A percentile compares a stretch with the other conserved stretches of the same genome.
Evolutionary conservation across 202 grass and related monocot species (phyloP).

Genomic region (Panicum virgatum): DNA sequence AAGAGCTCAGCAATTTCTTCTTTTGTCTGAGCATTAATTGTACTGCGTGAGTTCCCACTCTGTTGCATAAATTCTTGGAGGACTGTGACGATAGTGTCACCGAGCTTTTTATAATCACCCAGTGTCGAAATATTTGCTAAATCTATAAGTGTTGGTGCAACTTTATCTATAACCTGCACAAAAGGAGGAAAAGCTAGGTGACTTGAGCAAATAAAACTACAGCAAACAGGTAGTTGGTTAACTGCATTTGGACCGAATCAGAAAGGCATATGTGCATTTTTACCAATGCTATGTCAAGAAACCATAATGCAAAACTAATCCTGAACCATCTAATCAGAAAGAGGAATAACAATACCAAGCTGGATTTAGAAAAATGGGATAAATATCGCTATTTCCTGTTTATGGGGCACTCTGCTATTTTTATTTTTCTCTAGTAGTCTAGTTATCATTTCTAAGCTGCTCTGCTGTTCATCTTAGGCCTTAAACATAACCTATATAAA

Average conservation of each 20-base stretch:
- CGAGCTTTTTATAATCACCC: slow-evolving; percentile 85
- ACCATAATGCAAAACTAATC: neutral
- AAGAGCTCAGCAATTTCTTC: slow-evolving; percentile 80
- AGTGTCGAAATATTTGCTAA: slow-evolving; percentile 71
- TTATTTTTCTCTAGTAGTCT: neutral
- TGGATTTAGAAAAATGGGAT: slow-evolving; percentile 14
- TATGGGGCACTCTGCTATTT: slow-evolving; percentile 6
- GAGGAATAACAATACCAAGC: slow-evolving; percentile 6
- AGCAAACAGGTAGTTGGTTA: neutral
- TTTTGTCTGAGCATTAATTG: slow-evolving; percentile 62
- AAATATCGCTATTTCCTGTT: slow-evolving; percentile 2
- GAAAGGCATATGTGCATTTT: neutral
- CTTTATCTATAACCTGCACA: slow-evolving; percentile 89
- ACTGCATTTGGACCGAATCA: neutral
- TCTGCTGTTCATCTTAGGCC: slow-evolving; percentile 7
- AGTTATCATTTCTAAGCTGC: slow-evolving; percentile 10
- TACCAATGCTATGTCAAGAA: neutral
- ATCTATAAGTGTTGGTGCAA: slow-evolving; percentile 76
- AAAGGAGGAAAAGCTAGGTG: slow-evolving; percentile 6
- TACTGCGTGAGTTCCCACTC: slow-evolving; percentile 48
- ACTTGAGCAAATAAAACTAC: slow-evolving; percentile 10
- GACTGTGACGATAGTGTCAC: slow-evolving; percentile 71
- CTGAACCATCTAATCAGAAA: neutral
- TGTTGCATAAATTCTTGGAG: slow-evolving; percentile 74
- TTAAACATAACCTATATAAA: slow-evolving; percentile 21